A percentile compares a stretch with the other conserved stretches of the same genome.
Evolutionary conservation across 83 land plant species (phyloP).

Genomic region (Diphasiastrum complanatum): DNA sequence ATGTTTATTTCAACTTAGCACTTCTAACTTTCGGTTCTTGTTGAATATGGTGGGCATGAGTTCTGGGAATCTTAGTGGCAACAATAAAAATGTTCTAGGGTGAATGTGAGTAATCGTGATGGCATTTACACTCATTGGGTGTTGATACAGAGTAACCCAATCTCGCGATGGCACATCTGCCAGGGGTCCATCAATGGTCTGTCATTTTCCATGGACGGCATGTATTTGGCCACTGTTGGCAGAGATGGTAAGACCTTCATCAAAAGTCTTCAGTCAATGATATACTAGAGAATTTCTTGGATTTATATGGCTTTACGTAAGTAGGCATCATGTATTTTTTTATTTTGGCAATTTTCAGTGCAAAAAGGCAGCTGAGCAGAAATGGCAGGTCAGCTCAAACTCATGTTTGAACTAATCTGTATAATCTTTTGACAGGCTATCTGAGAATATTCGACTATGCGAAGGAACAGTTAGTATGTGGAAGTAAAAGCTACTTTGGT

Average conservation of each 20-base stretch:
- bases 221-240: slow-evolving; percentile 74
- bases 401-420: no score
- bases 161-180: slow-evolving; percentile 97
- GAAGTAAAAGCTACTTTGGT: slow-evolving; percentile 94
- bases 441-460: slow-evolving; percentile 74
- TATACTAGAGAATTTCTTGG: background rate
- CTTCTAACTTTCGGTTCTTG: no score
- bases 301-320: background rate
- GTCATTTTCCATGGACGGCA: slow-evolving; percentile 74
- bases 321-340: background rate
- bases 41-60: no score
- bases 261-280: no score
- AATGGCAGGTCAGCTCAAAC: no score
- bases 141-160: slow-evolving; percentile 75
- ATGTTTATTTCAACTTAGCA: no score
- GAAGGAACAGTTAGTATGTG: slow-evolving; percentile 74
- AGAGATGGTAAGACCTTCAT: slow-evolving; percentile 67
- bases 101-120: no score
- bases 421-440: slow-evolving; percentile 5
- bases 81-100: no score
- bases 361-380: slow-evolving; percentile 4
- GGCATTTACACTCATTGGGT: no score
- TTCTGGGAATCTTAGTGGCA: no score
- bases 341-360: background rate
- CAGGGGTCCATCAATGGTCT: slow-evolving; percentile 81